Evolutionary conservation across 257 asterid species (phyloP).

Genomic region (Plantago major): DNA sequence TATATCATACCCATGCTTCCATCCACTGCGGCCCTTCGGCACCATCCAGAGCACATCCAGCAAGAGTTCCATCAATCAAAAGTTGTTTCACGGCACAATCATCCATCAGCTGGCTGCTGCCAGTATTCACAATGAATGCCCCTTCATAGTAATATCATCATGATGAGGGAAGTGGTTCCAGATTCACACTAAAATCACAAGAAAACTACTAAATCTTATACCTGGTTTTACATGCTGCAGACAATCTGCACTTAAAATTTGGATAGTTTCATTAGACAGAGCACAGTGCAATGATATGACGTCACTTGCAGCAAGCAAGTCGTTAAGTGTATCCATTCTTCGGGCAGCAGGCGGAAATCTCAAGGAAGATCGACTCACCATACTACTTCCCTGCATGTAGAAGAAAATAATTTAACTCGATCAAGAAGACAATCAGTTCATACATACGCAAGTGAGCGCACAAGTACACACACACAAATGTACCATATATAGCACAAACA

Average conservation of each 20-base stretch:
- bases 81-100: conserved; percentile 99
- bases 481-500: neutral
- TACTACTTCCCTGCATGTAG: conserved; percentile 57
- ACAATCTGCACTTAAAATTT: conserved; percentile 83
- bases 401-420: conserved; percentile 7
- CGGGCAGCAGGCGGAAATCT: conserved; percentile 92
- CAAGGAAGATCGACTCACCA: conserved; percentile 50
- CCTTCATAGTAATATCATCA: conserved; percentile 50
- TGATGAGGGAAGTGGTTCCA: conserved; percentile 22
- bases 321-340: conserved; percentile 97
- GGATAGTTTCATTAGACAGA: conserved; percentile 78
- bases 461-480: neutral
- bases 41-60: conserved; percentile 99
- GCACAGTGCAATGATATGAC: conserved; percentile 91
- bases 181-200: conserved; percentile 8
- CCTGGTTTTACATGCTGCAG: conserved; percentile 96
- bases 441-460: neutral
- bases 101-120: conserved; percentile 95
- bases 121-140: conserved; percentile 97
- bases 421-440: neutral
- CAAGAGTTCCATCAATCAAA: conserved; percentile 88
- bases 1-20: conserved; percentile 99
- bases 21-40: conserved; percentile 99
- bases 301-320: conserved; percentile 98
- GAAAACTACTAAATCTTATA: conserved; percentile 24